These are phyloP conservation scores for Populus deltoides DNA, from an alignment of 345 rosid species.

Conservation along the genomic window DNA sequence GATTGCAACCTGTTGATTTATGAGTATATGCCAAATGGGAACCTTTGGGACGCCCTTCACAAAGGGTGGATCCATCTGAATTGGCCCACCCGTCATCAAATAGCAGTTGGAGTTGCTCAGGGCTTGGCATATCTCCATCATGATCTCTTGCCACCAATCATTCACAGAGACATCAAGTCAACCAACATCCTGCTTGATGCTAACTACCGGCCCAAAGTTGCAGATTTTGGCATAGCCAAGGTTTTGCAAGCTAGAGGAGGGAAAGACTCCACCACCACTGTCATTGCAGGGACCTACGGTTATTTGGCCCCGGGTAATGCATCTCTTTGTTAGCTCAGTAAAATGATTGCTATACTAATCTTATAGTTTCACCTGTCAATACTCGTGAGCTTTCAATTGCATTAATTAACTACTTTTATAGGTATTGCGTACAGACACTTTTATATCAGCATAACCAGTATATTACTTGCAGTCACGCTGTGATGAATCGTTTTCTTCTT, in stretches of 20 bases:
- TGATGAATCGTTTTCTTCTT: no score
- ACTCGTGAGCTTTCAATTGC: no score
- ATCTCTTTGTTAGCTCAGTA: no score
- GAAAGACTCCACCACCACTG: conserved; percentile 78
- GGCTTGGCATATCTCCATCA: conserved; percentile 92
- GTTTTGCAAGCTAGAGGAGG: conserved; percentile 79
- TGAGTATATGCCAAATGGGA: conserved; percentile 92
- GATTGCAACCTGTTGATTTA: conserved; percentile 69
- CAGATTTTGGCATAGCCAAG: conserved; percentile 95
- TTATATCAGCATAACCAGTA: no score
- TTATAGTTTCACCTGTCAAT: no score
- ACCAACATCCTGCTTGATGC: conserved; percentile 77
- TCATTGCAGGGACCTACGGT: conserved; percentile 88
- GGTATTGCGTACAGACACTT: no score
- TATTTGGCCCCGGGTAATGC: conserved; percentile 78
- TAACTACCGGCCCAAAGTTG: conserved; percentile 78
- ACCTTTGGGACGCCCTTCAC: conserved; percentile 86
- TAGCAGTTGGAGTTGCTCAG: conserved; percentile 87
- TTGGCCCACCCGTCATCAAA: conserved; percentile 85
- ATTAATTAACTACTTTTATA: no score
- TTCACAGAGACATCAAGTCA: conserved; percentile 91
- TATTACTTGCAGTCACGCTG: no score
- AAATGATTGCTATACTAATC: no score
- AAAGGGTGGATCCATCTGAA: conserved; percentile 51
- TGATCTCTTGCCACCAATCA: conserved; percentile 65